Conservation (phyloP, 257 asterid genomes). For the Buddleja alternifolia region DNA sequence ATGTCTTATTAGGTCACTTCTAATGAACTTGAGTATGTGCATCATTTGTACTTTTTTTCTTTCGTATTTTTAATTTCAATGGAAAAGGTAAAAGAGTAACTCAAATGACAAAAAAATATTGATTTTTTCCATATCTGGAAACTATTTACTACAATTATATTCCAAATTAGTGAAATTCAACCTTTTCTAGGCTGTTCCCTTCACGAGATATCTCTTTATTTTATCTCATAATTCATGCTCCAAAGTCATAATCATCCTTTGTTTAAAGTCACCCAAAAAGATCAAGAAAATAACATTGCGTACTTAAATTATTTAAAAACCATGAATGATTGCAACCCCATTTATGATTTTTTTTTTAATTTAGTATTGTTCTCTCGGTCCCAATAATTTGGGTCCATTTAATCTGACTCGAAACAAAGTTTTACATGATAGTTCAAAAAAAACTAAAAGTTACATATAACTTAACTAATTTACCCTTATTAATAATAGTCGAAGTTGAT, state of each 20-base stretch:
- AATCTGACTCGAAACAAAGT: too few species aligned
- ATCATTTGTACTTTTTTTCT: too few species aligned
- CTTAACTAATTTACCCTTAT: too few species aligned
- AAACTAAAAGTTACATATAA: too few species aligned
- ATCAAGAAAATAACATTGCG: constrained; percentile 32
- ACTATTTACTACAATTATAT: constrained; percentile 9
- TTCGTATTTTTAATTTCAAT: not conserved
- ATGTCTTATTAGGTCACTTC: too few species aligned
- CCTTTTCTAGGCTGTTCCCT: constrained; percentile 19
- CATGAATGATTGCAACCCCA: constrained; percentile 29
- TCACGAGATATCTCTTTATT: not conserved
- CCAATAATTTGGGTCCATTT: too few species aligned
- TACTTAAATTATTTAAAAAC: constrained; percentile 26
- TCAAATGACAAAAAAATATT: constrained; percentile 16
- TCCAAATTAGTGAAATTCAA: not conserved
- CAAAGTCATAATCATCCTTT: constrained; percentile 31
- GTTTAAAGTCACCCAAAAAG: constrained; percentile 27
- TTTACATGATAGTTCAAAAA: too few species aligned
- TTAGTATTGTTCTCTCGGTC: too few species aligned
- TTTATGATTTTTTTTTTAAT: constrained; percentile 8
- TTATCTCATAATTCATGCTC: constrained; percentile 21
- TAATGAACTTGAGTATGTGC: too few species aligned
- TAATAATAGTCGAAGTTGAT: too few species aligned
- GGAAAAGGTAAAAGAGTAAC: constrained; percentile 15
- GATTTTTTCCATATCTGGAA: constrained; percentile 38